Evolutionary conservation across 2,329 filamentous ascomycete species (phyloP), one percentile per base, ranked within the genome.

Genomic region (Mariannaea elegans): DNA sequence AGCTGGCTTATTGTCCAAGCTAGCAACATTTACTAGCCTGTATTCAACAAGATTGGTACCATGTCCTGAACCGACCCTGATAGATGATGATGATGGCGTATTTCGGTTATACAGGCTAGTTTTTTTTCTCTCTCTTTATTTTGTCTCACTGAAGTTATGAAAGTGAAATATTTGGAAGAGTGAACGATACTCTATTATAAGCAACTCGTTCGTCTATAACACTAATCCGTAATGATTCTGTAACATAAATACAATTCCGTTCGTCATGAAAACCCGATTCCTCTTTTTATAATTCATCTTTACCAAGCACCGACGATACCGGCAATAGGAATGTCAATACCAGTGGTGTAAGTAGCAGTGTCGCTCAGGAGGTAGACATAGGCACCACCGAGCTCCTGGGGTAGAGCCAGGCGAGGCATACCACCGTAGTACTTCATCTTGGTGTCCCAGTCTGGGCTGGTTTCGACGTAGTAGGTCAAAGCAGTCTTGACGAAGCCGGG

Each of bases 341-440:
- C 77, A 1, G 81, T 83, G 4, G 81, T 83, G 65, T 82, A 82
- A 31, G 73, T 79, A n/a, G 81, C 79, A 8, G 79, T 77, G 56
- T 86, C 83, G 56, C 77, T 81, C n/a, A 86, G 68, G 56, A 86
- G 68, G 63, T 86, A 86, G 4, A 86, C 82, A 64, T 86, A 86
- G 1, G 84, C 84, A 13, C 84, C 83, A 2, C 83, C 82, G 2
- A 87, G 72, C 71, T 87, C 83, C 62, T 82, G 78, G 0, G 81
- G 80, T 46, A 82, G 77, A 0, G 83, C 84, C 34, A 87, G 64
- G 24, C 83, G 73, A 10, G 82, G 83, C 77, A 87, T 85, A 3
- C 83, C 83, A 3, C 84, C 82, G 65, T 86, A 86, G 67, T 86
- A 85, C 71, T 84, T 81, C 75, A 86, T 79, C 73, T 86, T 82